Evolutionary conservation across 2,329 filamentous ascomycete species (phyloP).

Genomic region (Arthroderma sp.): DNA sequence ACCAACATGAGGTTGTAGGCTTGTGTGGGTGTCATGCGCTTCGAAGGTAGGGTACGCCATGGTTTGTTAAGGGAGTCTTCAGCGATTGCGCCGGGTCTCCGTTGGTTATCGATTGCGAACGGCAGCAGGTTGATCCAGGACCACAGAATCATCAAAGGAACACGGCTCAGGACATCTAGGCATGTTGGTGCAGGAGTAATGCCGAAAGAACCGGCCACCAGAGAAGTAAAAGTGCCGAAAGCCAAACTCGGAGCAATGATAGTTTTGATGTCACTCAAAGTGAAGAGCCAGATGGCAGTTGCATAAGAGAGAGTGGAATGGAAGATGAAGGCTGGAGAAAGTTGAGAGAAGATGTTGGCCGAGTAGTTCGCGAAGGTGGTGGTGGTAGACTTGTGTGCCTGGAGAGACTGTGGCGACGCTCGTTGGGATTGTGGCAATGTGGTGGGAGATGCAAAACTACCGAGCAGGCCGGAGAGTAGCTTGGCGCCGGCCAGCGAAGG

Average conservation of each 20-base stretch:
- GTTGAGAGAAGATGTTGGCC: too few species aligned
- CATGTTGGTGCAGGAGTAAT: background rate
- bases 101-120: slow-evolving; percentile 30
- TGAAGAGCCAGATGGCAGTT: slow-evolving; percentile 13
- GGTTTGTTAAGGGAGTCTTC: slow-evolving; percentile 34
- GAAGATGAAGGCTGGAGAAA: too few species aligned
- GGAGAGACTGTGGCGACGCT: too few species aligned
- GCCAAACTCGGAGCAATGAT: slow-evolving; percentile 14
- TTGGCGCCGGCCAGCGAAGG: too few species aligned
- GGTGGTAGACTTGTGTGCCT: too few species aligned
- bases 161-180: slow-evolving; percentile 7
- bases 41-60: slow-evolving; percentile 20
- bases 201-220: slow-evolving; percentile 10
- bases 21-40: slow-evolving; percentile 13
- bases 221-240: slow-evolving; percentile 18
- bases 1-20: slow-evolving; percentile 15
- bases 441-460: too few species aligned
- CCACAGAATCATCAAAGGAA: slow-evolving; percentile 10
- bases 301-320: background rate
- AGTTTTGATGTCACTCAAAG: slow-evolving; percentile 13
- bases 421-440: too few species aligned
- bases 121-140: slow-evolving; percentile 23
- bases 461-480: too few species aligned
- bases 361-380: too few species aligned
- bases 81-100: slow-evolving; percentile 18